A percentile compares a stretch with the other conserved stretches of the same genome.
phyloP scores from a whole-genome alignment of 1,139 yeast genomes.

The Hansenula sp. region DNA sequence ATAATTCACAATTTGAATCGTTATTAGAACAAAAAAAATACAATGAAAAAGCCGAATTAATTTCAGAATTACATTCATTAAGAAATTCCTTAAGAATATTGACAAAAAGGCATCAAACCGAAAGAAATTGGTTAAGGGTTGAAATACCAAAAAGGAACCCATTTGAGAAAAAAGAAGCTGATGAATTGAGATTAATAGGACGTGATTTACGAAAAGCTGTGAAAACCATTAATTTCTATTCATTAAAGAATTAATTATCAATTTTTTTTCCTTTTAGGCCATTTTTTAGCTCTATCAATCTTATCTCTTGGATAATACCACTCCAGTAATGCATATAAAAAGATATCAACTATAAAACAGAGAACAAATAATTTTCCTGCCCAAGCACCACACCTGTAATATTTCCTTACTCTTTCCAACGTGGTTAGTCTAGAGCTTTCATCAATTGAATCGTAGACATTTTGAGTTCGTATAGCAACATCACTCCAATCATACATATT shows the following conservation, averaged over 20 bases:
- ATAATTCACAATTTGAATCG: slow-evolving; percentile 16
- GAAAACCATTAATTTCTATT: background rate
- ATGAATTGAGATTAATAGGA: slow-evolving; percentile 14
- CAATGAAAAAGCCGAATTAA: slow-evolving; percentile 11
- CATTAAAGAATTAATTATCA: background rate
- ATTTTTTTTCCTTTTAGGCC: slow-evolving; percentile 46
- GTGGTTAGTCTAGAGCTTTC: slow-evolving; percentile 37
- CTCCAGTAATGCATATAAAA: slow-evolving; percentile 60
- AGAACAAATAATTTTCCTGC: slow-evolving; percentile 58
- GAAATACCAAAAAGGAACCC: slow-evolving; percentile 8
- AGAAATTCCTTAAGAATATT: slow-evolving; percentile 12
- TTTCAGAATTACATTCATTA: slow-evolving; percentile 18
- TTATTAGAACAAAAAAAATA: slow-evolving; percentile 14
- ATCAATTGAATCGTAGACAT: slow-evolving; percentile 62
- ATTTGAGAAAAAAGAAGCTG: slow-evolving; percentile 6
- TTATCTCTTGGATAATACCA: slow-evolving; percentile 61
- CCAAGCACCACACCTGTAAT: slow-evolving; percentile 61
- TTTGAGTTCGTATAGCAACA: slow-evolving; percentile 81
- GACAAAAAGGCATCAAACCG: background rate
- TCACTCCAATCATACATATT: slow-evolving; percentile 91
- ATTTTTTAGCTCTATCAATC: slow-evolving; percentile 71
- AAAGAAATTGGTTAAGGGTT: slow-evolving; percentile 9
- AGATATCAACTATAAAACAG: slow-evolving; percentile 49
- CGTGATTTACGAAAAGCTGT: slow-evolving; percentile 12
- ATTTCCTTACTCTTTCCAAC: slow-evolving; percentile 46